Evolutionary conservation across 2,329 filamentous ascomycete genomes (phyloP), one percentile per base, ranked within the genome.

Genomic region (Neofusicoccum parvum): DNA sequence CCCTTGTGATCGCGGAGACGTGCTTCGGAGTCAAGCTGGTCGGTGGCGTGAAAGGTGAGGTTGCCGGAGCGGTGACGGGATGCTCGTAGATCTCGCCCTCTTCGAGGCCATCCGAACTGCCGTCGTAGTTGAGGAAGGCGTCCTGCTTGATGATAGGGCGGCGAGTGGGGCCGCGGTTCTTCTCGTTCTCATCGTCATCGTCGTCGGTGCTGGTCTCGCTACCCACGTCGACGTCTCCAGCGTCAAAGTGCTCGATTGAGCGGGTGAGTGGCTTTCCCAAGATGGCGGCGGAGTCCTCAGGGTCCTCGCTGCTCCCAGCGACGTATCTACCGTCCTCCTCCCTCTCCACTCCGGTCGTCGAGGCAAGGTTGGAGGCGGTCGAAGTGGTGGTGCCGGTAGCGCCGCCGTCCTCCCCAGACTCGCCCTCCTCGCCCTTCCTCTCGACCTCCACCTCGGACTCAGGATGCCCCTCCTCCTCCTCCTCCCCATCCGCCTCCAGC

Each of bases 321-420:
- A 32, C 17, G 56, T 60, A 60, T 32, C 56, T 43, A 5, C 36
- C 27, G 17, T 60, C 56, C 11, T 48, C 56, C 32, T 60, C 56
- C 43, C n/a, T 48, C 43, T 49, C 56, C 15, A 39, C 3, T 3
- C 39, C 54, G 1, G 27, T 6, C 5, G 10, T 27, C 17, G 17
- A 15, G n/a, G n/a, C n/a, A 3, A 27, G 1, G 12, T 7, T 4
- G 9, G 0, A 5, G 32, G 27, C 12, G 15, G 2, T 48, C 5
- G 5, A 9, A 7, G 41, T 12, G 7, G 12, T 15, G 14, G 9
- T n/a, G 11, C 1, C n/a, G 11, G 17, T 14, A 4, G 23, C 23
- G 15, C 14, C 54, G 11, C 7, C 6, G 39, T 12, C 11, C 7
- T 36, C 39, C 4, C 3, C 12, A 3, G 1, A 6, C 43, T 23